Evolutionary conservation across 768 basidiomycete species (phyloP), one percentile per base, ranked within the genome.

Genomic region (Kwoniella botswanensis): DNA sequence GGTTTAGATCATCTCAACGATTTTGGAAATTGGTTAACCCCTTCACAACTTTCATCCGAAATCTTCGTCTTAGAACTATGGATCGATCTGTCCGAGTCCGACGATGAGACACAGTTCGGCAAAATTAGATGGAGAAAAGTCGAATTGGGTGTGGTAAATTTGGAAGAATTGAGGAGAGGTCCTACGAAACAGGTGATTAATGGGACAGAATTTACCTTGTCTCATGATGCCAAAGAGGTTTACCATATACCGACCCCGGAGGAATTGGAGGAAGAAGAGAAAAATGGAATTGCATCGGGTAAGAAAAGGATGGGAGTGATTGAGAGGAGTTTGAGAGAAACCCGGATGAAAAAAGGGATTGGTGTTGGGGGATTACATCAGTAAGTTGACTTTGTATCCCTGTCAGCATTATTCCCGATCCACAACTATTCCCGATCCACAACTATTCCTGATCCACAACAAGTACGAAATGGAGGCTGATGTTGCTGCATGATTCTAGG

Each of bases 1-100:
- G 84, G 92, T 18, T 89, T 94, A 76, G 80, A 86, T 7, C 84
- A 86, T 7, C 84, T 86, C 5, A 42, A 83, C 29, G 89, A 90
- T 60, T 90, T 90, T 76, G 85, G 87, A 0, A 82, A 85, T 18
- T 87, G 87, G 84, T 76, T 93, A 70, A 88, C 83, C 50, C 85
- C 92, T 1, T 87, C 54, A 21, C 71, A 75, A 41, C 54, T 26
- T 17, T 81, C 73, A 3, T 88, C 74, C 79, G 91, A 56, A 90
- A 89, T 89, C 88, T 87, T 53, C 87, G 86, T 72, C 70, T 86
- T 76, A 82, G 79, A 81, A 63, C 71, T 82, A 41, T 84, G 80
- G 83, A 71, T 75, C 42, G 76, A 82, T 46, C 53, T 70, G 7
- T 63, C 65, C 70, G 57, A 12, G 61, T 43, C 43, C 13, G 17